Base-by-base conservation (phyloP, 2,329 filamentous ascomycete genomes). In the Cucurbitaria berberidis region DNA sequence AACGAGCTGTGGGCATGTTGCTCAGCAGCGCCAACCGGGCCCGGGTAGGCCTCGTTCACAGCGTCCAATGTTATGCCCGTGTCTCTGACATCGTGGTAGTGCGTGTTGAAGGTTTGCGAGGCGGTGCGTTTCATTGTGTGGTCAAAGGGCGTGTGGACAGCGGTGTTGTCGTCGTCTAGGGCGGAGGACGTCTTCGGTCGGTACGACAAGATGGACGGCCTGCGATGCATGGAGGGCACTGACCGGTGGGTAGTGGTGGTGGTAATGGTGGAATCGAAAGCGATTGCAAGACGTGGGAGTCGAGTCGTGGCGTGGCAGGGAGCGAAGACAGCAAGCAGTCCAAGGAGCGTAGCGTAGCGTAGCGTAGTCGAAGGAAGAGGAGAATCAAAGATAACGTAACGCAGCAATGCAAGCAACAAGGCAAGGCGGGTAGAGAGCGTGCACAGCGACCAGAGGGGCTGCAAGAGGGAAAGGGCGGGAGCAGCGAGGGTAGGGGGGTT, bases 141-240 rank as follows among this genome's bases (percentile, higher is more conserved):
- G 51, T 71, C 62, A 43, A 62, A 55, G 54, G 61, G 51, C 24
- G 41, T 45, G 41, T 53, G 38, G 38, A 62, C 53, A 43, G 63
- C 47, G 45, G 65, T 52, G 36, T 61, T 52, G 49, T 74, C 62
- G 60, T 75, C 66, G 72, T 76, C 72, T 60, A 75, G 74, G 64
- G 79, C 74, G 63, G 82, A 79, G 43, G 72, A 74, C 18, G 73
- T 74, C 62, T 74, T 75, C 40, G 73, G 73, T 36, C 73, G 70
- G 60, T 73, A 72, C 48, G 71, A 63, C 60, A 74, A 68, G 54
- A 70, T 64, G 22, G 72, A 73, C 41, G 66, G 57, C 48, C 66
- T 68, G 63, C 68, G 73, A 68, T 74, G 64, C 68, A 72, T 74
- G 60, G 63, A 59, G 59, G 63, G 59, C 55, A 66, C 60, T 59